These are phyloP conservation scores for Mrakia frigida DNA, from an alignment of 768 basidiomycete genomes.

Conservation along the genomic window DNA sequence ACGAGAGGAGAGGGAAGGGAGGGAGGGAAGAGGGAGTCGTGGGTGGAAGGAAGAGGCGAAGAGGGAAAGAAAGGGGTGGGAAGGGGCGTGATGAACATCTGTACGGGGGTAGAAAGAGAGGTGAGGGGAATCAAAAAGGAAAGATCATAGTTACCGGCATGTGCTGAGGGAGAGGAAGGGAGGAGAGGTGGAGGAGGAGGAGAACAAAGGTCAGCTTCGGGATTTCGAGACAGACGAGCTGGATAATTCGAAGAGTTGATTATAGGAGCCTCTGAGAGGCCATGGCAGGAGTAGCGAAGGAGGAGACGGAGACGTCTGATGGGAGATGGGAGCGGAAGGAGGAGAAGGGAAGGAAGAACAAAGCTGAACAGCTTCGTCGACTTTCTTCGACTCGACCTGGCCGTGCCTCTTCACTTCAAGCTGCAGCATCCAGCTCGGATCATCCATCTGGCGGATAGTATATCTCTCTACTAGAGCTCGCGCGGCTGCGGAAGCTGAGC, in stretches of 20 bases:
- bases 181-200: neutral
- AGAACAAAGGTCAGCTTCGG: neutral
- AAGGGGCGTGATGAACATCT: neutral
- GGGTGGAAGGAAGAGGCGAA: neutral
- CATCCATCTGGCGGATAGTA: no score
- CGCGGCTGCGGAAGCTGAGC: no score
- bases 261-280: neutral
- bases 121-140: neutral
- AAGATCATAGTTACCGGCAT: conserved; percentile 10
- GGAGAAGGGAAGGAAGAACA: neutral
- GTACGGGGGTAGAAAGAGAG: neutral
- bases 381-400: neutral
- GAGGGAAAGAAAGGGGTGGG: neutral
- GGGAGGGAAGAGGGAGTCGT: neutral
- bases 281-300: no score
- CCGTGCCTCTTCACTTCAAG: neutral
- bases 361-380: neutral
- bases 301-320: neutral
- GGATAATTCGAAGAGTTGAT: neutral
- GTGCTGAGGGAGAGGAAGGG: neutral
- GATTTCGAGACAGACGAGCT: neutral
- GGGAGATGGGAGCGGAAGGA: neutral
- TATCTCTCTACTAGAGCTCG: no score
- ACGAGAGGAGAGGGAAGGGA: neutral
- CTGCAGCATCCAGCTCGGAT: no score